Conservation (phyloP, 192 early-diverging fungal species). For the Coemansia sp. region DNA sequence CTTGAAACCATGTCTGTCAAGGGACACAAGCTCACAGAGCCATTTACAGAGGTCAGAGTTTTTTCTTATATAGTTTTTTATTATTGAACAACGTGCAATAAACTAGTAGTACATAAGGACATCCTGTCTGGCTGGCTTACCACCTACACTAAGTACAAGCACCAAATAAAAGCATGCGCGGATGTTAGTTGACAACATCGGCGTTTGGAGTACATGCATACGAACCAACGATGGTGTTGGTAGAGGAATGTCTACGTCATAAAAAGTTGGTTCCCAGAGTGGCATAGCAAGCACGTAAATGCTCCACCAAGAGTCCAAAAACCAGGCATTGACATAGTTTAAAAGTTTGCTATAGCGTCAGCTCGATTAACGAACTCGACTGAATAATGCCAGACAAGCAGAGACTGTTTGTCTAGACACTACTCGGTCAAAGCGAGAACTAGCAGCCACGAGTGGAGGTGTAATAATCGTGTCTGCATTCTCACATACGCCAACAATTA, state of each 20-base stretch:
- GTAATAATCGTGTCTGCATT: constrained; percentile 22
- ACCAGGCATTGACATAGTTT: constrained; percentile 47
- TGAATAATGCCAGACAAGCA: not conserved
- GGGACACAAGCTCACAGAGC: too few relatives aligned
- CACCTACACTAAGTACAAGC: not conserved
- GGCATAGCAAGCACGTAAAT: constrained; percentile 7
- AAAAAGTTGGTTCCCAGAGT: constrained; percentile 49
- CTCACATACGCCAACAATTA: constrained; percentile 13
- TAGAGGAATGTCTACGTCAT: constrained; percentile 27
- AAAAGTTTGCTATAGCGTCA: constrained; percentile 18
- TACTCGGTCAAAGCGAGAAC: constrained; percentile 3
- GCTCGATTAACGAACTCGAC: constrained; percentile 28
- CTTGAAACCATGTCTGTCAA: too few relatives aligned
- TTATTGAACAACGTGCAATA: too few relatives aligned
- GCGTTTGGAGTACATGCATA: not conserved
- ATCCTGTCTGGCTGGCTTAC: not conserved
- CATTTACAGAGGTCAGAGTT: too few relatives aligned
- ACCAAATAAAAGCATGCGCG: not conserved
- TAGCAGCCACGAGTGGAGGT: constrained; percentile 25
- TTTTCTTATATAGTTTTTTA: too few relatives aligned
- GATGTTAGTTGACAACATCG: not conserved
- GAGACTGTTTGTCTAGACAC: not conserved
- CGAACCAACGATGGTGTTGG: not conserved
- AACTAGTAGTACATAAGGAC: not conserved
- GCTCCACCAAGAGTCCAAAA: constrained; percentile 27